Percentiles rank a stretch among this genome's conserved stretches.
Evolutionary conservation across 2,329 filamentous ascomycete species (phyloP).

Genomic region (Sphaerostilbella broomeana): DNA sequence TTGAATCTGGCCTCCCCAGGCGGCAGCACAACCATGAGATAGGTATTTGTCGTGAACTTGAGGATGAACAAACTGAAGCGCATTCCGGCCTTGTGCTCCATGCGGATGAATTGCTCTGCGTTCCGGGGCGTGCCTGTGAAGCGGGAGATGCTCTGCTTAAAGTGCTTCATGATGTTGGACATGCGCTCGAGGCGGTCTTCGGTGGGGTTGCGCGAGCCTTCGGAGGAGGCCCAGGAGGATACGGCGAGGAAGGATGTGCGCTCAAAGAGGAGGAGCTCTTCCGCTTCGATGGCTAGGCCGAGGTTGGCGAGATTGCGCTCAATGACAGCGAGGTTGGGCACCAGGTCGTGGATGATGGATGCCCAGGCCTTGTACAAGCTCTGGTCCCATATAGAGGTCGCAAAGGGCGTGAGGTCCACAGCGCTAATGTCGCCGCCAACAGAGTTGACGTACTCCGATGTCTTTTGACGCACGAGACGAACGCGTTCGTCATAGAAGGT

Average conservation of each 20-base stretch:
- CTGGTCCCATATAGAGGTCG: slow-evolving; percentile 98
- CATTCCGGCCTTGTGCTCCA: slow-evolving; percentile 70
- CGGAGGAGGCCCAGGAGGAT: slow-evolving; percentile 76
- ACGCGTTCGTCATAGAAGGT: slow-evolving; percentile 80
- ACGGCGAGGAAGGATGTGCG: slow-evolving; percentile 93
- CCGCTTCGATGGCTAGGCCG: slow-evolving; percentile 79
- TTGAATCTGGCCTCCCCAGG: slow-evolving; percentile 91
- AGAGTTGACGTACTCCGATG: slow-evolving; percentile 44
- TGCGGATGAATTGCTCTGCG: slow-evolving; percentile 71
- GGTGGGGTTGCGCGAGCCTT: slow-evolving; percentile 75
- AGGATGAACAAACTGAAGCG: slow-evolving; percentile 91
- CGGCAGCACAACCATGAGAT: slow-evolving; percentile 85
- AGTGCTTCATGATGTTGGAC: slow-evolving; percentile 96
- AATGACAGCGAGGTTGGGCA: slow-evolving; percentile 87
- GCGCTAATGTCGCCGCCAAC: slow-evolving; percentile 26
- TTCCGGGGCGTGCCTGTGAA: slow-evolving; percentile 77
- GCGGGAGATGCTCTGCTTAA: slow-evolving; percentile 77
- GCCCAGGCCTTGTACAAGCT: slow-evolving; percentile 98
- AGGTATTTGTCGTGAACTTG: slow-evolving; percentile 95
- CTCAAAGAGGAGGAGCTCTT: slow-evolving; percentile 92
- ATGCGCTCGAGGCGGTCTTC: slow-evolving; percentile 89
- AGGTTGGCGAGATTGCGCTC: slow-evolving; percentile 79
- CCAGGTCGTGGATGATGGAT: slow-evolving; percentile 92
- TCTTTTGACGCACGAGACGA: slow-evolving; percentile 68
- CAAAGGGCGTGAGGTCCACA: slow-evolving; percentile 76